Conservation (phyloP, 441 rosid genomes). For the Populus hybrid region DNA sequence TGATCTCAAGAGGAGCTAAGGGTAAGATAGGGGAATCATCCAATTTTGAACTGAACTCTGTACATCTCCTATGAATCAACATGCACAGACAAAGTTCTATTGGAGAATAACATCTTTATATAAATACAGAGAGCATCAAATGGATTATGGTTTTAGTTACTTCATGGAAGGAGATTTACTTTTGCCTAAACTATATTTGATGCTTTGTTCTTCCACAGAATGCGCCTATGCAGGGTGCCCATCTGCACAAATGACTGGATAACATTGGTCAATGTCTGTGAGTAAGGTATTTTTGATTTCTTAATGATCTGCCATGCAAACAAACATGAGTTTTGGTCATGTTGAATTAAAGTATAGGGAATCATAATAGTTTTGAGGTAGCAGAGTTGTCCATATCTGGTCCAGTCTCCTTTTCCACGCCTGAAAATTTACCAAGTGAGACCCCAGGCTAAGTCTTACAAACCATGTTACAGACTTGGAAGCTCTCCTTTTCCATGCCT, state of each 20-base stretch:
- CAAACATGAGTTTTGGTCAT: neutral
- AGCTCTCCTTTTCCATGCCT: too few species aligned
- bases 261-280: neutral
- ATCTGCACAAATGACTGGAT: neutral
- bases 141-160: neutral
- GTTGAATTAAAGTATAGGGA: neutral
- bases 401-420: neutral
- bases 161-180: neutral
- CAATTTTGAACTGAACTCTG: slow-evolving; percentile 18
- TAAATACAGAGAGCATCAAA: neutral
- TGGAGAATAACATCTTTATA: slow-evolving; percentile 2
- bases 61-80: neutral
- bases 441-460: too few species aligned
- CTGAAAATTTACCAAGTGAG: too few species aligned
- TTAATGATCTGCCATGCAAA: neutral
- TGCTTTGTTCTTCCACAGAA: neutral
- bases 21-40: neutral
- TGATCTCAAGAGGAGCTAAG: slow-evolving; percentile 41
- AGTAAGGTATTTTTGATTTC: neutral
- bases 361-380: neutral
- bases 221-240: neutral
- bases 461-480: too few species aligned
- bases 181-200: neutral
- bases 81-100: slow-evolving; percentile 9
- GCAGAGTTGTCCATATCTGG: neutral